These are phyloP conservation scores for Gnaphalium uliginosum DNA, from an alignment of 129 eudicot species.

Conservation along the genomic window DNA sequence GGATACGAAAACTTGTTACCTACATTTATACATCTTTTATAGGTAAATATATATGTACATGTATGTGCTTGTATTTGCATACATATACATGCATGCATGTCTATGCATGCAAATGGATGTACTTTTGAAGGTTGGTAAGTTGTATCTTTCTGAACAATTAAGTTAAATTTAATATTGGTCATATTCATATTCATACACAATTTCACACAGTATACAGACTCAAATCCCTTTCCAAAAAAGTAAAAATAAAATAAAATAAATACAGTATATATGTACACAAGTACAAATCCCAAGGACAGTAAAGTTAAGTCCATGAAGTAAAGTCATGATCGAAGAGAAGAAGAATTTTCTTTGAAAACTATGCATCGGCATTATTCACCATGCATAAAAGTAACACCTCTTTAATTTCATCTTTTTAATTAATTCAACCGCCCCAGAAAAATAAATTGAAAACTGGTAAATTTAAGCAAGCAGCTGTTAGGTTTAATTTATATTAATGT, in stretches of 20 bases:
- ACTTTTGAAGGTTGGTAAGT: constrained; percentile 21
- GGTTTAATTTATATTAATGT: background rate
- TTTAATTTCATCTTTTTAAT: background rate
- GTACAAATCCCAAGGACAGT: constrained; percentile 32
- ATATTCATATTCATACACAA: background rate
- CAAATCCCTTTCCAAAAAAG: background rate
- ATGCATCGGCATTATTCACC: constrained; percentile 5
- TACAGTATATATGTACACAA: constrained; percentile 7
- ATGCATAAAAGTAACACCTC: constrained; percentile 12
- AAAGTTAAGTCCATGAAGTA: constrained; percentile 3
- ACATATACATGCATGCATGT: background rate
- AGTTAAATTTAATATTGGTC: constrained; percentile 19
- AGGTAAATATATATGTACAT: no score
- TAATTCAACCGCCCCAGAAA: background rate
- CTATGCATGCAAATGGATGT: constrained; percentile 5
- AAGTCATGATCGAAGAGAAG: background rate
- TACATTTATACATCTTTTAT: no score
- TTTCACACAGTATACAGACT: background rate
- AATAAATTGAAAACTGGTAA: background rate
- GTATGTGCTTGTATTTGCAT: background rate
- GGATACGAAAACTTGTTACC: background rate
- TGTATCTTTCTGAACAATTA: constrained; percentile 19
- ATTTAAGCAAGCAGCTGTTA: background rate
- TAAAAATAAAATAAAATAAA: no score
- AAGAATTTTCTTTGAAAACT: constrained; percentile 13